phyloP scores from a whole-genome alignment of 2,329 filamentous ascomycete genomes.

The Ascochyta pisi region DNA sequence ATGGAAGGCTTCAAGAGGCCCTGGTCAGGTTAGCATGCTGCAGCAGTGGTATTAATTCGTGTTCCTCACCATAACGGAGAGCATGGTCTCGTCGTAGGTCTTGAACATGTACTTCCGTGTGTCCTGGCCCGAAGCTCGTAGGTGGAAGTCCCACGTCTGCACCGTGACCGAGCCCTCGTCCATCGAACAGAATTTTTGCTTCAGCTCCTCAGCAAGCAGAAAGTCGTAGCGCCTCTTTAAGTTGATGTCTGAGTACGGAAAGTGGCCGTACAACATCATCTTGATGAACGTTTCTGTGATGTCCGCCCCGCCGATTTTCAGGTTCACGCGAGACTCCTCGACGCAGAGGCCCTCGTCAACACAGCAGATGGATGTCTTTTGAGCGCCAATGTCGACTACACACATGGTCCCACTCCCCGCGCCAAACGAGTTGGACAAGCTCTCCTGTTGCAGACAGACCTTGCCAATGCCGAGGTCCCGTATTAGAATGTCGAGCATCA shows the following conservation, averaged over 20 bases:
- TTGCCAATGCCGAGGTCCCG: constrained; percentile 87
- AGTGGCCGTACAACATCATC: constrained; percentile 97
- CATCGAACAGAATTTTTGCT: constrained; percentile 91
- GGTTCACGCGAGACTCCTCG: constrained; percentile 91
- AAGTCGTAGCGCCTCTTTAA: constrained; percentile 89
- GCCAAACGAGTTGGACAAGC: constrained; percentile 90
- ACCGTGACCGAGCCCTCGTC: constrained; percentile 89
- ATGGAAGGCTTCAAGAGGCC: constrained; percentile 90
- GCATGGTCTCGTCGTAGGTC: constrained; percentile 92
- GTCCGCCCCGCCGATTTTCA: constrained; percentile 92
- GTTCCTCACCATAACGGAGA: constrained; percentile 76
- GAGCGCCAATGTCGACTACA: constrained; percentile 93
- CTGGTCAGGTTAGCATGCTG: constrained; percentile 36
- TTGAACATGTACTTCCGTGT: constrained; percentile 96
- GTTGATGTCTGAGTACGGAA: constrained; percentile 95
- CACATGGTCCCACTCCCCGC: constrained; percentile 91
- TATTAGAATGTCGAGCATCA: constrained; percentile 83
- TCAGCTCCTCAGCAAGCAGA: constrained; percentile 90
- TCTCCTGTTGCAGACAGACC: constrained; percentile 95
- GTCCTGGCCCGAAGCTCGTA: constrained; percentile 84
- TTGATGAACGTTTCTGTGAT: constrained; percentile 94
- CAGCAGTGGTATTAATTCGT: background rate
- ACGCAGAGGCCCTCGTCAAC: constrained; percentile 95
- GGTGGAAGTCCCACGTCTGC: constrained; percentile 86
- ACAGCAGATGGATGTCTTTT: constrained; percentile 96